These are phyloP conservation scores for Termitomyces sp. DNA, from an alignment of 768 basidiomycete species.

Conservation along the genomic window DNA sequence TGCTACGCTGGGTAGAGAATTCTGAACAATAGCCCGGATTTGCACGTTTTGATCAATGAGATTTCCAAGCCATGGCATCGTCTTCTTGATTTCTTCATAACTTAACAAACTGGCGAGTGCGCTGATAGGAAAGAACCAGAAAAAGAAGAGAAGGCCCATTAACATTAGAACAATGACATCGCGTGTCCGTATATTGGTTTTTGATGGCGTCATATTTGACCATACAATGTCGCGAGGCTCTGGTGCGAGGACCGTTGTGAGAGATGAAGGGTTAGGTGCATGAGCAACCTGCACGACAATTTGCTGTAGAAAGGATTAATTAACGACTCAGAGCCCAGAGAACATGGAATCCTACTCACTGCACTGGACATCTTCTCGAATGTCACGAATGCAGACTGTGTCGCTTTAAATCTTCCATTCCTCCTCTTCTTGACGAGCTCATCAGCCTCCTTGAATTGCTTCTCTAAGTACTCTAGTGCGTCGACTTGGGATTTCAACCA, in stretches of 20 bases:
- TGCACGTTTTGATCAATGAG: conserved; percentile 81
- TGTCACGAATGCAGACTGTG: conserved; percentile 89
- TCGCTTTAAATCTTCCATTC: conserved; percentile 74
- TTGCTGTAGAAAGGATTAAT: conserved; percentile 49
- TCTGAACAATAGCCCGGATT: conserved; percentile 87
- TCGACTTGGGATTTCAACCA: conserved; percentile 83
- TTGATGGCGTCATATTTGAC: conserved; percentile 79
- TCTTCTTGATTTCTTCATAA: conserved; percentile 90
- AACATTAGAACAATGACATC: conserved; percentile 67
- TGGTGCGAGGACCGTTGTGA: conserved; percentile 74
- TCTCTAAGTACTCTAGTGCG: conserved; percentile 85
- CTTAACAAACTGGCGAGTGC: conserved; percentile 84
- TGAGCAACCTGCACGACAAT: conserved; percentile 85
- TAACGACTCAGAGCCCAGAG: neutral
- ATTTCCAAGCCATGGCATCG: conserved; percentile 82
- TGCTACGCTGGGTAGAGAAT: conserved; percentile 87
- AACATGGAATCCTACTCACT: conserved; percentile 41
- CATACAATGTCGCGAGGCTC: conserved; percentile 97
- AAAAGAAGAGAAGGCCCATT: conserved; percentile 76
- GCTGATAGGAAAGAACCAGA: conserved; percentile 91
- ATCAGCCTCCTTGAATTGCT: conserved; percentile 76
- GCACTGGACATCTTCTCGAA: conserved; percentile 95
- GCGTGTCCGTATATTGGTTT: conserved; percentile 55
- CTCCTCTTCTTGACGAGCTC: conserved; percentile 78
- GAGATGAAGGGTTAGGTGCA: conserved; percentile 61